phyloP scores from a whole-genome alignment of 2,329 filamentous ascomycete species.

The Triangularia verruculosa region DNA sequence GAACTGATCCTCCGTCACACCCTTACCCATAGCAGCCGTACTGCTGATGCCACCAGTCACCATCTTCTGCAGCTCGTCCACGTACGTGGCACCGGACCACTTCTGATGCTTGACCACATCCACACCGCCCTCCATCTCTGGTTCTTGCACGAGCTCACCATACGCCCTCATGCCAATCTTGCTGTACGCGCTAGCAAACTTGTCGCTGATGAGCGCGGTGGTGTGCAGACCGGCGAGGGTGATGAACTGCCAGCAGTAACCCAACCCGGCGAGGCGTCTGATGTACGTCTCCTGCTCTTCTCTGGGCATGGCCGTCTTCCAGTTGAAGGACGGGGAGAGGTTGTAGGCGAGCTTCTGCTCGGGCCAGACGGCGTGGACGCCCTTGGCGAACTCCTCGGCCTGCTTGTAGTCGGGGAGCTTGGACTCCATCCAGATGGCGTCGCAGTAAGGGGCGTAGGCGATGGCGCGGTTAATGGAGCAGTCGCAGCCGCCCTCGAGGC shows the following conservation, averaged over 20 bases:
- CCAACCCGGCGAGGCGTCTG: constrained; percentile 75
- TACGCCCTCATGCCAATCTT: constrained; percentile 91
- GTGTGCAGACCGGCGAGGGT: constrained; percentile 97
- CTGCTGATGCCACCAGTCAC: constrained; percentile 88
- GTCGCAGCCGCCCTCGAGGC: constrained; percentile 85
- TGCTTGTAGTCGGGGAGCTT: constrained; percentile 90
- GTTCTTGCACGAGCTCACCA: constrained; percentile 95
- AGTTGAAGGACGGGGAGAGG: constrained; percentile 98
- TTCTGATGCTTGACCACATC: constrained; percentile 99
- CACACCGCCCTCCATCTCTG: constrained; percentile 85
- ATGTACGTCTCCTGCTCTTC: constrained; percentile 98
- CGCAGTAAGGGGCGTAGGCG: constrained; percentile 88
- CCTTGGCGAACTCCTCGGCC: constrained; percentile 87
- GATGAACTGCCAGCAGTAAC: constrained; percentile 99
- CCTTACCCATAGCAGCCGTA: constrained; percentile 94
- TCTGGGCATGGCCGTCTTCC: constrained; percentile 93
- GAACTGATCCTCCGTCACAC: constrained; percentile 98
- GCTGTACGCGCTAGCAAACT: constrained; percentile 80
- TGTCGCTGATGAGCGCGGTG: constrained; percentile 86
- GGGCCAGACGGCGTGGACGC: constrained; percentile 91
- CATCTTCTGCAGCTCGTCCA: constrained; percentile 96
- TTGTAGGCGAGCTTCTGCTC: constrained; percentile 99
- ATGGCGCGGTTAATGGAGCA: constrained; percentile 88
- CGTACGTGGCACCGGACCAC: constrained; percentile 93
- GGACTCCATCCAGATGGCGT: constrained; percentile 99